Evolutionary conservation across 257 asterid genomes (phyloP), one percentile per base, ranked within the genome.

Genomic region (Asclepias syriaca): DNA sequence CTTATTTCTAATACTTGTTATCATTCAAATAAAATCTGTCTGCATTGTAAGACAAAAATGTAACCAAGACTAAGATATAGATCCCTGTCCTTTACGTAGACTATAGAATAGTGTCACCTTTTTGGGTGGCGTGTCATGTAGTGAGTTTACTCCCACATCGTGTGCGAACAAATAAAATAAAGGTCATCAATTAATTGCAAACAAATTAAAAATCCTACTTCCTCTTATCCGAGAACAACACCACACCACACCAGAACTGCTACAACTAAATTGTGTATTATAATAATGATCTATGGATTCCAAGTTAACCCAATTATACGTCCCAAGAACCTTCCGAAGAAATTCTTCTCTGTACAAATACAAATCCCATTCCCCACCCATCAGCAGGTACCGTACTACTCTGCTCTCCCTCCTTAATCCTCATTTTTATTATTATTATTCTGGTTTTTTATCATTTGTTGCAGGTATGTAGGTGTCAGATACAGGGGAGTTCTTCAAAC

Each of bases 201-300:
- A 58, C 49, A n/a, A n/a, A 63, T n/a, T n/a, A n/a, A n/a, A n/a
- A 58, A 48, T 71, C 50, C n/a, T 8, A 3, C 3, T 61, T 63
- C 51, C 43, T 29, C 63, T 63, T 64, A 63, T 72, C 76, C 65
- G 50, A 15, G 58, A 59, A 9, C 37, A 53, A n/a, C n/a, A n/a
- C n/a, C n/a, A n/a, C n/a, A n/a, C n/a, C n/a, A 34, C 8, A 40
- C 10, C 4, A 53, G 5, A 11, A 29, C 9, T 16, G 27, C 59
- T n/a, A 15, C 21, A 64, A 71, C 49, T 24, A 71, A 32, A 78
- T 60, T 18, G 66, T 63, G 34, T 49, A 39, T 73, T 34, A 34
- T 34, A 76, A 68, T 67, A 87, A 82, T n/a, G n/a, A 82, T 80
- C 78, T 72, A 88, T 88, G 95, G 92, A n/a, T 80, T 69, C 86